These are phyloP conservation scores for Fusarium coffeatum DNA, from an alignment of 2,329 filamentous ascomycete genomes.

Conservation along the genomic window DNA sequence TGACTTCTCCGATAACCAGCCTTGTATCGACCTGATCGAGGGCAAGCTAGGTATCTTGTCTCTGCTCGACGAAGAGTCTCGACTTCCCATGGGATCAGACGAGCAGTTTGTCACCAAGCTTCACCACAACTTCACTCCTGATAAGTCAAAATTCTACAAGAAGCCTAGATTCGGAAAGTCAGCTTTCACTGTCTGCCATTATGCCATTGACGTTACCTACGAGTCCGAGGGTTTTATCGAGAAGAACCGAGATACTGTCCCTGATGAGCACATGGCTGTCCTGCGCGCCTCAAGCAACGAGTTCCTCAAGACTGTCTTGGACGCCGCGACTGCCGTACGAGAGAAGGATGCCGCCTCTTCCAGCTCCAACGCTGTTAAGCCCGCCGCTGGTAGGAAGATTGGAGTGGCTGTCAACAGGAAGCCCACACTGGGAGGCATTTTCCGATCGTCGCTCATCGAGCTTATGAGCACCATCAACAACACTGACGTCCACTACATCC, in stretches of 20 bases:
- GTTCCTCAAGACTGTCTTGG: slow-evolving; percentile 86
- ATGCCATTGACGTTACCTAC: slow-evolving; percentile 97
- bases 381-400: slow-evolving; percentile 84
- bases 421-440: slow-evolving; percentile 96
- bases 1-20: slow-evolving; percentile 99
- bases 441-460: slow-evolving; percentile 98
- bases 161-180: slow-evolving; percentile 98
- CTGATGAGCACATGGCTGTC: slow-evolving; percentile 97
- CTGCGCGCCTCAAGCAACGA: slow-evolving; percentile 84
- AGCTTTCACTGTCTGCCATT: slow-evolving; percentile 97
- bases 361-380: slow-evolving; percentile 78
- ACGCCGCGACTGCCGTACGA: slow-evolving; percentile 85
- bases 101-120: slow-evolving; percentile 97
- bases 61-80: slow-evolving; percentile 93
- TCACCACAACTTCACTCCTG: slow-evolving; percentile 88
- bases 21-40: slow-evolving; percentile 98
- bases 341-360: slow-evolving; percentile 84
- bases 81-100: slow-evolving; percentile 95
- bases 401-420: slow-evolving; percentile 95
- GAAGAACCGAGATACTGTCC: slow-evolving; percentile 98
- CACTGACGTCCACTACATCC: slow-evolving; percentile 98
- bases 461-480: slow-evolving; percentile 98
- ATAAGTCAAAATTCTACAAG: slow-evolving; percentile 98
- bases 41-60: slow-evolving; percentile 94
- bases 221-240: slow-evolving; percentile 99